Evolutionary conservation across 768 basidiomycete genomes (phyloP).

Genomic region (Tephrocybe rancida): DNA sequence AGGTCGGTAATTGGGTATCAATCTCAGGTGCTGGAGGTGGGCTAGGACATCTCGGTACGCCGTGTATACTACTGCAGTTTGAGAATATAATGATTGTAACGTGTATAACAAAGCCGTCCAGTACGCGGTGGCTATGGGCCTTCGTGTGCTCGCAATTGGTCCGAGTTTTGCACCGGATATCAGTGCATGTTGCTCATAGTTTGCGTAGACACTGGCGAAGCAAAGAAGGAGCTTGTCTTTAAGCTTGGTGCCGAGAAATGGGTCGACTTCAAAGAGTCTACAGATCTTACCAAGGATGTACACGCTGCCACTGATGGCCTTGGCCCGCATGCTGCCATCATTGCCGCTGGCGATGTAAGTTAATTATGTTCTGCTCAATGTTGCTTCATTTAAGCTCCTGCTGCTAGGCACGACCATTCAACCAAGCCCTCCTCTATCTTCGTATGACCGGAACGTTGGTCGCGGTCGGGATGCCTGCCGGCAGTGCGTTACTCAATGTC

Average conservation of each 20-base stretch:
- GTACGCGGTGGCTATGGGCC: conserved; percentile 75
- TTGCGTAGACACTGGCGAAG: conserved; percentile 66
- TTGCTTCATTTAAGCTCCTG: neutral
- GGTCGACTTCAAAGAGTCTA: conserved; percentile 73
- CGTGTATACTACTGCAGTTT: neutral
- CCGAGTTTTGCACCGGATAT: neutral
- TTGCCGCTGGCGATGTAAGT: conserved; percentile 55
- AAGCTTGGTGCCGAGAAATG: conserved; percentile 62
- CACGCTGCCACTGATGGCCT: conserved; percentile 60
- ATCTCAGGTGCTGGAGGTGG: conserved; percentile 79
- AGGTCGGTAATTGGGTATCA: conserved; percentile 72
- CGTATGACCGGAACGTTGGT: conserved; percentile 70
- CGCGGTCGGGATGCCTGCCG: conserved; percentile 64
- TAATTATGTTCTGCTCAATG: neutral
- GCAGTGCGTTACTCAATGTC: conserved; percentile 50
- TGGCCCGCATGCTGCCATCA: conserved; percentile 71
- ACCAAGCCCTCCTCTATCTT: conserved; percentile 69
- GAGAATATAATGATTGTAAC: neutral
- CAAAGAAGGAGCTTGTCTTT: conserved; percentile 62
- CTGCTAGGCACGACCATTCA: conserved; percentile 36
- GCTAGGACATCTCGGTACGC: conserved; percentile 71
- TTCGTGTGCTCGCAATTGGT: conserved; percentile 60
- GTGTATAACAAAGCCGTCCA: conserved; percentile 56
- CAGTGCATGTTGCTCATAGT: neutral
- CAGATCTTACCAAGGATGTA: conserved; percentile 63